These are phyloP conservation scores for Tetrahymena malaccensis DNA, from an alignment of 73 alveolate species.

Conservation along the genomic window DNA sequence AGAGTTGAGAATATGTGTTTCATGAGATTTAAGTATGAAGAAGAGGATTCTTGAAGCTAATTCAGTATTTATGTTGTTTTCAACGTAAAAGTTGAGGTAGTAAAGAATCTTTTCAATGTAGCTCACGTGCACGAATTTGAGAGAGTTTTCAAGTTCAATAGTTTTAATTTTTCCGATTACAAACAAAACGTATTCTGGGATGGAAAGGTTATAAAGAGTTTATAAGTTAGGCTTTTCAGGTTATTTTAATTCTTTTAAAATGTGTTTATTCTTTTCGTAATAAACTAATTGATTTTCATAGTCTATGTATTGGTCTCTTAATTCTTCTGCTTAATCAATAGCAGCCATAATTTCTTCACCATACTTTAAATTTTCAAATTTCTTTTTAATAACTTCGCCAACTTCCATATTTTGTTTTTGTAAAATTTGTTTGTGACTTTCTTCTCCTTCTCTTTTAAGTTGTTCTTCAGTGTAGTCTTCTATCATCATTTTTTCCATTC, in stretches of 20 bases:
- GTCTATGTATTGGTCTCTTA: not conserved
- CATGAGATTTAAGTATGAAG: not conserved
- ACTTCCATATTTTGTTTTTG: not conserved
- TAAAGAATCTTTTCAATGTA: not conserved
- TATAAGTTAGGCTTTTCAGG: not conserved
- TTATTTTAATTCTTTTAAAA: not conserved
- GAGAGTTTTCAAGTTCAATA: not conserved
- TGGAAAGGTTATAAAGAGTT: not conserved
- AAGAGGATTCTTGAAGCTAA: not conserved
- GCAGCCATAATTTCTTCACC: slow-evolving; percentile 1
- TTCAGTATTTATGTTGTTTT: not conserved
- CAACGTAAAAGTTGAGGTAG: not conserved
- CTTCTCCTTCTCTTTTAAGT: not conserved
- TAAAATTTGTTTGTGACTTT: not conserved
- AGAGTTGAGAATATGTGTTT: not conserved
- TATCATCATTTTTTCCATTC: slow-evolving; percentile 65
- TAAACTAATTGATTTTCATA: not conserved
- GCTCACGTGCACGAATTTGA: not conserved
- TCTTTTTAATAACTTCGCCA: not conserved
- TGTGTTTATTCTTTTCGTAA: not conserved
- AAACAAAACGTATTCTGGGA: not conserved
- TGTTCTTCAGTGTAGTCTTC: slow-evolving; percentile 25
- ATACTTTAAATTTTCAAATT: not conserved
- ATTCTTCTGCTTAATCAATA: not conserved
- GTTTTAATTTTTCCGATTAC: not conserved